Base-by-base conservation (phyloP, 2,329 filamentous ascomycete species). In the Huntiella moniliformis region DNA sequence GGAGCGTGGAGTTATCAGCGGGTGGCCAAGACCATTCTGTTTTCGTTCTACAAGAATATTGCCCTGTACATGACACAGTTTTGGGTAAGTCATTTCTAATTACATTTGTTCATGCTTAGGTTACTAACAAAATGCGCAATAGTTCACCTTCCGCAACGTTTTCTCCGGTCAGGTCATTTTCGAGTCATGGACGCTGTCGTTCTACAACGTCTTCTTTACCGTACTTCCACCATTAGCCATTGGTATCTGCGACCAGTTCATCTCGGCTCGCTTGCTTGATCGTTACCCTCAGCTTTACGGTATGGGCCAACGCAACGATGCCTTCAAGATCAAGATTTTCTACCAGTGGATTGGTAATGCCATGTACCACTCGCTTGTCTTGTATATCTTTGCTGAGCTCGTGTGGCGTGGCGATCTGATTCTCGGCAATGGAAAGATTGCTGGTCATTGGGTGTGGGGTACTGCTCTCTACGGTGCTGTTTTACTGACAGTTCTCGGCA, bases 31-130 rank as follows among this genome's bases (percentile, higher is more conserved):
- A 86, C 93, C 49, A 96, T 98, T 56, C 63, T 98, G 51, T 98
- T 94, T 64, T 96, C 91, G 5, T 98, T 96, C 62, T 98, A 98
- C 71, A 98, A 98, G 71, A 98, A 98, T 64, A 95, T 96, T 54
- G 81, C 87, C 15, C 69, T 98, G 51, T 98, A 96, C 65, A 87
- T 98, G 82, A 98, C 92, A 50, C 92, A 98, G 60, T 98, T 98
- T 60, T 98, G 92, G 85, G 82, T 86, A 68, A 66, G 79, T 67
- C 7, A 12, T 32, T 35, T n/a, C 12, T 5, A 15, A 11, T 17
- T 16, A 4, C 6, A 17, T 34, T 4, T 42, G 47, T 46, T 38
- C 42, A 41, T 46, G 48, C 55, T 58, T 52, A 58, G 60, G 55
- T 50, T 51, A 41, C 28, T 38, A 46, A 35, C 32, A 28, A 15